A percentile compares a stretch with the other conserved stretches of the same genome.
phyloP scores from a whole-genome alignment of 305 asterid genomes.

The Fraxinus sp. region DNA sequence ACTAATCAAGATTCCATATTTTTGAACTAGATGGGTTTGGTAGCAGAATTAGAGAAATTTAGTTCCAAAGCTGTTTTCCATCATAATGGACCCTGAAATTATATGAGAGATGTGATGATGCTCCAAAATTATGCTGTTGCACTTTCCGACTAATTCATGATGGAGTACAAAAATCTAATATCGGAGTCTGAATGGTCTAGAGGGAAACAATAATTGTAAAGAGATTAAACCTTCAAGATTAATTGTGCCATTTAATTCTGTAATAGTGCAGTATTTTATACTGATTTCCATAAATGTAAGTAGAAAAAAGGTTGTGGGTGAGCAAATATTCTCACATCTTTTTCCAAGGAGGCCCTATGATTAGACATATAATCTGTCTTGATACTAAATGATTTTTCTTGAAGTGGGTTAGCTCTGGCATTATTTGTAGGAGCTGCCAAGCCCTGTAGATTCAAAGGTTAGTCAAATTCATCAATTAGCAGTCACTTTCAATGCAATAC shows the following conservation, averaged over 20 bases:
- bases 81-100: not conserved
- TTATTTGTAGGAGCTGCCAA: conserved; percentile 31
- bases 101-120: not conserved
- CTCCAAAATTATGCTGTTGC: not conserved
- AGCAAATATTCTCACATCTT: conserved; percentile 41
- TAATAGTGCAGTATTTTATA: not conserved
- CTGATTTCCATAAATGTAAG: not conserved
- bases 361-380: conserved; percentile 32
- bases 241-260: not conserved
- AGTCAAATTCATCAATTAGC: conserved; percentile 6
- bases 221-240: not conserved
- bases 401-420: conserved; percentile 43
- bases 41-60: not conserved
- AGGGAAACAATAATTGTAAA: not conserved
- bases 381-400: conserved; percentile 21
- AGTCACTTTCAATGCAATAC: not conserved
- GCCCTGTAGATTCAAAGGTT: conserved; percentile 34
- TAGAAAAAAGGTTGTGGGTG: not conserved
- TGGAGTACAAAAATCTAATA: not conserved
- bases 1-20: not conserved
- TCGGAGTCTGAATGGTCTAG: not conserved
- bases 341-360: conserved; percentile 49
- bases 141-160: not conserved
- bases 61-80: not conserved
- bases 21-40: not conserved